Percentiles rank a stretch among this genome's conserved stretches.
Conservation (phyloP, 164 flowering plant species). For the Piper longum region DNA sequence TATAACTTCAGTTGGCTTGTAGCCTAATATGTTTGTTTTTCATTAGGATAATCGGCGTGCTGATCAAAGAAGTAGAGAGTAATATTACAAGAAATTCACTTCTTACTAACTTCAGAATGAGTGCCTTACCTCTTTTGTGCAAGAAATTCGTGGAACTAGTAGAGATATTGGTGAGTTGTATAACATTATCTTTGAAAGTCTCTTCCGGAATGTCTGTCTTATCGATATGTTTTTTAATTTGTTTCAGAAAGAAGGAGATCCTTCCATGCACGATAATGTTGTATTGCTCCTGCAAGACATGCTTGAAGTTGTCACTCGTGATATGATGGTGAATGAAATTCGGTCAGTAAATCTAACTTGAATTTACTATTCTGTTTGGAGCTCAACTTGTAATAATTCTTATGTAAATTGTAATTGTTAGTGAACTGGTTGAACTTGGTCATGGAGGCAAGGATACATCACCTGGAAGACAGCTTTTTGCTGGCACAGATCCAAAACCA, state of each 20-base stretch:
- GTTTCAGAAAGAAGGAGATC: conserved; percentile 69
- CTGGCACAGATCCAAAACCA: conserved; percentile 58
- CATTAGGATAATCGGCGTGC: conserved; percentile 65
- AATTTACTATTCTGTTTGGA: too few relatives aligned
- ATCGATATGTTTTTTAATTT: not conserved
- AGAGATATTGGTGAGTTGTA: conserved; percentile 59
- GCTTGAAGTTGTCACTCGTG: conserved; percentile 93
- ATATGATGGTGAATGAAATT: conserved; percentile 95
- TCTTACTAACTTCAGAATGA: conserved; percentile 74
- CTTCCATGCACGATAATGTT: conserved; percentile 43
- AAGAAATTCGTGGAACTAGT: conserved; percentile 79
- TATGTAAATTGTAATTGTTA: conserved; percentile 14
- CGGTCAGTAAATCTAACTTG: conserved; percentile 39
- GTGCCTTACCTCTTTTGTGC: conserved; percentile 51
- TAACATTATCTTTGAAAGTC: not conserved
- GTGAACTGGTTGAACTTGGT: conserved; percentile 83
- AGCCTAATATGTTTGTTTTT: not conserved
- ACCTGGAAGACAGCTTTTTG: conserved; percentile 74
- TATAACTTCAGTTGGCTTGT: too few relatives aligned
- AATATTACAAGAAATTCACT: conserved; percentile 64
- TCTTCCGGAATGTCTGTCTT: not conserved
- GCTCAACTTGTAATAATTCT: conserved; percentile 1
- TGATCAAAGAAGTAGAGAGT: conserved; percentile 78
- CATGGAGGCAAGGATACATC: conserved; percentile 68
- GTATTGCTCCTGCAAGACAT: conserved; percentile 87